Conservation (phyloP, 2,329 filamentous ascomycete species). For the Raffaelea albimanens region DNA sequence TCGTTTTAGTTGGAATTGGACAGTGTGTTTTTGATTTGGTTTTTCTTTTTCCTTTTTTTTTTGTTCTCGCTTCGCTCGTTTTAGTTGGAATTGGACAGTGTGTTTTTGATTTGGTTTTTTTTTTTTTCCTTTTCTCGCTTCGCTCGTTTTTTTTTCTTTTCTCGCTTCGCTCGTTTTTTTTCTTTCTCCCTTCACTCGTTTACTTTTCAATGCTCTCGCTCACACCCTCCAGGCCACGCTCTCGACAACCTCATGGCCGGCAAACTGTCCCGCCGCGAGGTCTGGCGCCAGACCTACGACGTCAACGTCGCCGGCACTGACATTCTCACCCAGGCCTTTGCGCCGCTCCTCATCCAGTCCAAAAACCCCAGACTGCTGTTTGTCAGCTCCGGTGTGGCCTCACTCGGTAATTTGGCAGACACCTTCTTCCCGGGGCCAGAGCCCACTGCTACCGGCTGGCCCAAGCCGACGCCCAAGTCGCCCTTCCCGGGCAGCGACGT, state of each 20-base stretch:
- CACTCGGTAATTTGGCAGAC: slow-evolving; percentile 18
- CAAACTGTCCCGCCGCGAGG: slow-evolving; percentile 23
- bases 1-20: no score
- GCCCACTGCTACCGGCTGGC: slow-evolving; percentile 26
- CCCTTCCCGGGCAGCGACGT: slow-evolving; percentile 4
- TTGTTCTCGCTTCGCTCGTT: no score
- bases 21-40: no score
- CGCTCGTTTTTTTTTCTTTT: no score
- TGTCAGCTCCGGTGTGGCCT: slow-evolving; percentile 33
- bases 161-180: no score
- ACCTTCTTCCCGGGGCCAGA: neutral
- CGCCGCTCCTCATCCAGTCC: slow-evolving; percentile 35
- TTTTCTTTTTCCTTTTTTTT: no score
- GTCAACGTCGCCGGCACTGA: slow-evolving; percentile 40
- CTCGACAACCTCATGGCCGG: neutral
- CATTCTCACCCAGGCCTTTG: slow-evolving; percentile 27
- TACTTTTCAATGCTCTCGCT: neutral
- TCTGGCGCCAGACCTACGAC: slow-evolving; percentile 36
- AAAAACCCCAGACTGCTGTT: slow-evolving; percentile 37
- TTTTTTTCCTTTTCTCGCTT: no score
- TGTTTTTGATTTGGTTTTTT: no score
- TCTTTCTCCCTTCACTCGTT: neutral
- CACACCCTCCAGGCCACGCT: slow-evolving; percentile 1
- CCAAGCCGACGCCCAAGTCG: slow-evolving; percentile 20
- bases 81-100: no score